Evolutionary conservation across 2,329 filamentous ascomycete species (phyloP).

Genomic region (Aspergillus fumigatiaffinis): DNA sequence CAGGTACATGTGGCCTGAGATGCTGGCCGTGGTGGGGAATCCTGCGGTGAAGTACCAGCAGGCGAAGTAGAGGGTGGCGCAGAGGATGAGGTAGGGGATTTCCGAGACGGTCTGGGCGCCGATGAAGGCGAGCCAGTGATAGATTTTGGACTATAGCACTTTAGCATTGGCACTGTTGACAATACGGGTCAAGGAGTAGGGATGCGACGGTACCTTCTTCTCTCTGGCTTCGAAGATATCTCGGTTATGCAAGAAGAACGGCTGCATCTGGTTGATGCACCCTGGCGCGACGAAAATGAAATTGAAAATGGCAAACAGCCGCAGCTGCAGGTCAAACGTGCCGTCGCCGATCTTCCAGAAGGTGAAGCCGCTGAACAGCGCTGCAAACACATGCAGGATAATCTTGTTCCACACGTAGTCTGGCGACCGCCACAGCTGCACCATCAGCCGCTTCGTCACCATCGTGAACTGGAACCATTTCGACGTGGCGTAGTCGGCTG

Average conservation of each 20-base stretch:
- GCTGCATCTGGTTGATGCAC: constrained; percentile 57
- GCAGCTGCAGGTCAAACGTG: constrained; percentile 50
- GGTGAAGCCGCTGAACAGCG: constrained; percentile 59
- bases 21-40: constrained; percentile 28
- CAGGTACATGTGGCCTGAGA: constrained; percentile 37
- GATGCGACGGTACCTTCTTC: constrained; percentile 43
- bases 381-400: constrained; percentile 51
- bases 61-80: constrained; percentile 44
- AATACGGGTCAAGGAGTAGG: not conserved
- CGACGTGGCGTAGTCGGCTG: constrained; percentile 36
- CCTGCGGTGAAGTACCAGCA: constrained; percentile 60
- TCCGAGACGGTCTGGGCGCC: constrained; percentile 50
- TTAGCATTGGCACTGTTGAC: not conserved
- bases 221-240: constrained; percentile 58
- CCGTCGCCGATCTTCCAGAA: constrained; percentile 58
- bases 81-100: constrained; percentile 45
- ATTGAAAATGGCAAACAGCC: constrained; percentile 59
- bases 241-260: constrained; percentile 54
- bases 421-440: constrained; percentile 33
- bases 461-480: constrained; percentile 38
- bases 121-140: constrained; percentile 58
- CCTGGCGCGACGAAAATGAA: constrained; percentile 61
- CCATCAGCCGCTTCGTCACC: constrained; percentile 31
- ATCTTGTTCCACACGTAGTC: constrained; percentile 47
- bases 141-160: constrained; percentile 49